A percentile compares a stretch with the other conserved stretches of the same genome.
phyloP scores from a whole-genome alignment of 768 basidiomycete species.

The Infundibulicybe gibba region DNA sequence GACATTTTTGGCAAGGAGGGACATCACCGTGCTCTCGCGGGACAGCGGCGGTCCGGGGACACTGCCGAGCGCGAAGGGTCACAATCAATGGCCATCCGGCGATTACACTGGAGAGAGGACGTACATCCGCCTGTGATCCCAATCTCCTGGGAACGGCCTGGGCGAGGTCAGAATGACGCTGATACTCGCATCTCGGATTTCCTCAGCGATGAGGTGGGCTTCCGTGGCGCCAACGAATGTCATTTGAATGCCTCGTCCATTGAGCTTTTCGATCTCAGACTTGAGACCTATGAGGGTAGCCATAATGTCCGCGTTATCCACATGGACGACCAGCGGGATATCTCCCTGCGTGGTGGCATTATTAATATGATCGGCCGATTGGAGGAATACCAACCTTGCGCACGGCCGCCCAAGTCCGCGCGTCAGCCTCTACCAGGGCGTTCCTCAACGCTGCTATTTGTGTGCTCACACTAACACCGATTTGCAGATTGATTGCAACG shows the following conservation, averaged over 20 bases:
- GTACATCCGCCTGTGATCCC: slow-evolving; percentile 66
- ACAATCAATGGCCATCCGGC: background rate
- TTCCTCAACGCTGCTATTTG: slow-evolving; percentile 55
- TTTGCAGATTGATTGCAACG: slow-evolving; percentile 33
- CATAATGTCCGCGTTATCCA: slow-evolving; percentile 74
- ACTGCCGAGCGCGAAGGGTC: slow-evolving; percentile 31
- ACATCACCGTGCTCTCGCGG: slow-evolving; percentile 49
- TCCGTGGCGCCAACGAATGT: slow-evolving; percentile 62
- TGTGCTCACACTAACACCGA: slow-evolving; percentile 53
- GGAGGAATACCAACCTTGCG: slow-evolving; percentile 23
- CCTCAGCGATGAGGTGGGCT: slow-evolving; percentile 56
- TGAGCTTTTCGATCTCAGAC: slow-evolving; percentile 38
- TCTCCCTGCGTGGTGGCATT: slow-evolving; percentile 38
- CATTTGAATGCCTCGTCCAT: slow-evolving; percentile 27
- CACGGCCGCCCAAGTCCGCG: slow-evolving; percentile 32
- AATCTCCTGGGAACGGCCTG: slow-evolving; percentile 58
- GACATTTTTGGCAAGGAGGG: slow-evolving; percentile 56
- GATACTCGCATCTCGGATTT: slow-evolving; percentile 57
- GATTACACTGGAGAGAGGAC: slow-evolving; percentile 11
- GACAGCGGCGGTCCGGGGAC: slow-evolving; percentile 70
- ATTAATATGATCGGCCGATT: slow-evolving; percentile 16
- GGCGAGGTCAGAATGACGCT: slow-evolving; percentile 68
- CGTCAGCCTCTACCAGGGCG: slow-evolving; percentile 31
- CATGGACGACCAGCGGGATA: slow-evolving; percentile 66
- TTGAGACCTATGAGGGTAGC: slow-evolving; percentile 63